These are phyloP conservation scores for Cryphonectria naterciae DNA, from an alignment of 2,329 filamentous ascomycete genomes.

Conservation along the genomic window DNA sequence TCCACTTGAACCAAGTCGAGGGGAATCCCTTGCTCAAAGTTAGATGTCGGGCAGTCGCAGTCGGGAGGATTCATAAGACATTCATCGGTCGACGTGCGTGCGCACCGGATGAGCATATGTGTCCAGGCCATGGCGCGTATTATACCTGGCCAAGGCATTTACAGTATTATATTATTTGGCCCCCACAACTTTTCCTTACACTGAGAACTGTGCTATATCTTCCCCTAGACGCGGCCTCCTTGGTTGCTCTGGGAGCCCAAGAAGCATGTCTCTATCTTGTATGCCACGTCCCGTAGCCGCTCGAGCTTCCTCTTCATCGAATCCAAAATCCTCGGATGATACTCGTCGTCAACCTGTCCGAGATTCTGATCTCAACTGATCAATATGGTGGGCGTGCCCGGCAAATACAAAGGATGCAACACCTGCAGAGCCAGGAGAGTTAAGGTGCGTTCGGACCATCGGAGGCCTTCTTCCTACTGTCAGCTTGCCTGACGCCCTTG, in stretches of 20 bases:
- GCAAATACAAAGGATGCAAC: constrained; percentile 68
- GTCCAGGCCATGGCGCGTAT: background rate
- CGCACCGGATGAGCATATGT: background rate
- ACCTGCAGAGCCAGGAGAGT: constrained; percentile 63
- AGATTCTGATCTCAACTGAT: background rate
- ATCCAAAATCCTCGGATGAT: too few species aligned
- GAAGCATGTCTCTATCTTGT: background rate
- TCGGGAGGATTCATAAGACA: background rate
- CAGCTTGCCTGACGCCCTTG: constrained; percentile 1
- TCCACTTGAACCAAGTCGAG: background rate
- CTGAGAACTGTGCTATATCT: background rate
- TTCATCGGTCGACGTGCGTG: background rate
- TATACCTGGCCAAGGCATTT: background rate
- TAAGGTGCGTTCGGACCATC: constrained; percentile 47
- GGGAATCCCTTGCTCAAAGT: background rate
- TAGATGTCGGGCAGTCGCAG: background rate
- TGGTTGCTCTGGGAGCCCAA: background rate
- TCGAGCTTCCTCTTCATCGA: background rate
- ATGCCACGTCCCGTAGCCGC: background rate
- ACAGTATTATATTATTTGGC: background rate
- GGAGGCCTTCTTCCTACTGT: background rate
- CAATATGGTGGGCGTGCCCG: constrained; percentile 63
- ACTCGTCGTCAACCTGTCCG: background rate
- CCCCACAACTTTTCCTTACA: background rate
- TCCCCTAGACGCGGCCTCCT: background rate